Conservation (phyloP, 352 stramenopile species). For the Phytophthora pseudosyringae region DNA sequence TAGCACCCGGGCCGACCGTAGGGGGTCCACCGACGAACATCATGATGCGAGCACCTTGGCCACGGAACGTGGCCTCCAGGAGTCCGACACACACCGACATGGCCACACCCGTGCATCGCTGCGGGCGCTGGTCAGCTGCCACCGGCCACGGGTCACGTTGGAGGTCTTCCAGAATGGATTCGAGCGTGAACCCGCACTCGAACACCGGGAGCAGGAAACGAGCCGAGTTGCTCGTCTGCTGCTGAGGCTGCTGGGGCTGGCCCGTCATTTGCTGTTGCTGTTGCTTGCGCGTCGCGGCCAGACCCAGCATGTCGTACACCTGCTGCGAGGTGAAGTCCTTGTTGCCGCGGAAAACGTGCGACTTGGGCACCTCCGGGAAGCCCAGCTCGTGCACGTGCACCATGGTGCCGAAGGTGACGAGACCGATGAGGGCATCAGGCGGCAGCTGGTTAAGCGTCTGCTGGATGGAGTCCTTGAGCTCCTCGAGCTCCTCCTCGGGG, state of each 20-base stretch:
- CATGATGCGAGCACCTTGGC: constrained; percentile 97
- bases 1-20: constrained; percentile 95
- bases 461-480: constrained; percentile 98
- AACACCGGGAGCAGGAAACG: constrained; percentile 97
- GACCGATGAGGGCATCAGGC: constrained; percentile 96
- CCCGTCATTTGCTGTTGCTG: constrained; percentile 50
- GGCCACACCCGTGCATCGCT: constrained; percentile 97
- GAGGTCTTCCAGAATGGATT: constrained; percentile 98
- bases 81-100: constrained; percentile 96
- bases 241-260: constrained; percentile 74
- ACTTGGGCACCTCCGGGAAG: constrained; percentile 96
- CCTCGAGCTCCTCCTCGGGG: constrained; percentile 96
- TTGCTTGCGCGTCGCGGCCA: constrained; percentile 74
- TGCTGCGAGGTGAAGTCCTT: constrained; percentile 97
- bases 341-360: constrained; percentile 98
- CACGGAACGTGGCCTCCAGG: constrained; percentile 95
- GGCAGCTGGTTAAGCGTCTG: constrained; percentile 98
- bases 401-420: constrained; percentile 99
- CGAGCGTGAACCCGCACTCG: constrained; percentile 97
- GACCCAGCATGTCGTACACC: constrained; percentile 97
- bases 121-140: constrained; percentile 93
- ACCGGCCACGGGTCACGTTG: constrained; percentile 98
- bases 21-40: constrained; percentile 98
- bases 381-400: constrained; percentile 99
- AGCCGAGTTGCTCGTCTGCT: constrained; percentile 84